Conservation (phyloP, 768 basidiomycete genomes). For the Naganishia onofrii region DNA sequence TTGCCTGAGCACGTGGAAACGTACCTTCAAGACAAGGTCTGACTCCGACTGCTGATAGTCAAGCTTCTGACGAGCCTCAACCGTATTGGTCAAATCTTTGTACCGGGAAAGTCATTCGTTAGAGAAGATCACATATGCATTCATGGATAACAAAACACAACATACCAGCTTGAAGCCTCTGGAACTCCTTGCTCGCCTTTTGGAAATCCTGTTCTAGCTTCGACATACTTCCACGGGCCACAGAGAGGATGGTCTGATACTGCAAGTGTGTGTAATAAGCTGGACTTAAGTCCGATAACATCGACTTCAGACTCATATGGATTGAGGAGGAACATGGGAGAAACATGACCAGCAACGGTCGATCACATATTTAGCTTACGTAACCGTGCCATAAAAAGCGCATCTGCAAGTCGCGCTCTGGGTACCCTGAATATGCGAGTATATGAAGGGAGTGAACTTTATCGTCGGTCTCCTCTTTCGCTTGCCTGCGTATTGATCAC, state of each 20-base stretch:
- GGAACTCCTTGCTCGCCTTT: conserved; percentile 68
- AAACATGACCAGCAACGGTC: background rate
- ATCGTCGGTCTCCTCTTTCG: no score
- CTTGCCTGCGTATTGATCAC: no score
- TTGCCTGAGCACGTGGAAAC: conserved; percentile 1
- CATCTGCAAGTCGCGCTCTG: background rate
- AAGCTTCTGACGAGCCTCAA: conserved; percentile 80
- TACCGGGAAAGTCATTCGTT: background rate
- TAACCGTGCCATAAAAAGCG: background rate
- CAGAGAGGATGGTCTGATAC: background rate
- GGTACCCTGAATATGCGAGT: no score
- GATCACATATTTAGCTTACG: background rate
- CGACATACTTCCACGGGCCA: conserved; percentile 7
- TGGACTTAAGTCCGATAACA: background rate
- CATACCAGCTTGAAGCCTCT: conserved; percentile 66
- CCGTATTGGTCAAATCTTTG: conserved; percentile 64
- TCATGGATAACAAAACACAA: conserved; percentile 4
- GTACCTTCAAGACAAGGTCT: conserved; percentile 83
- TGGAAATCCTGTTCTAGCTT: conserved; percentile 56
- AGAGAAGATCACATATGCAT: background rate
- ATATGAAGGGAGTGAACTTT: background rate
- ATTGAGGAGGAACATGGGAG: background rate
- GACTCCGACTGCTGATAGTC: conserved; percentile 89
- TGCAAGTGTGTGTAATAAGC: background rate
- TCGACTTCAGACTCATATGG: background rate